Conservation (phyloP, 768 basidiomycete species). For the Austroboletus eburneus region DNA sequence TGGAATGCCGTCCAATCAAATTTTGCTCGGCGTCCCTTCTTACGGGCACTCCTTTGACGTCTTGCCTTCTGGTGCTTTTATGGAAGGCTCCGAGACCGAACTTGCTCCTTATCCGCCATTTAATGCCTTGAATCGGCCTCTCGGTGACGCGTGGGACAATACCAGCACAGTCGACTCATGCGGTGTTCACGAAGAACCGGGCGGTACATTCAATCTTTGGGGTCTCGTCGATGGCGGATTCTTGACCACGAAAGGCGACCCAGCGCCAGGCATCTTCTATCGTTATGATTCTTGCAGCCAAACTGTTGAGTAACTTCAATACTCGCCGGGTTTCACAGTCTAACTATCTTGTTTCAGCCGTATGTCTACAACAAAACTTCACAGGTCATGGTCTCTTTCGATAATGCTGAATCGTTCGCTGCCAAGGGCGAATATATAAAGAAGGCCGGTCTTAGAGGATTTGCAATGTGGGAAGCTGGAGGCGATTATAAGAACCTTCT, state of each 20-base stretch:
- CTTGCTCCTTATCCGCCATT: neutral
- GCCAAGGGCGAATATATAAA: constrained; percentile 60
- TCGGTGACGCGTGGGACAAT: neutral
- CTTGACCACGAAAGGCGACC: constrained; percentile 30
- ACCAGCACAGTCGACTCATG: constrained; percentile 50
- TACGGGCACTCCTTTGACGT: neutral
- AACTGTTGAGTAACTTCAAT: constrained; percentile 42
- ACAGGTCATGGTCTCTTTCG: constrained; percentile 58
- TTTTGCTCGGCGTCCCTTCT: neutral
- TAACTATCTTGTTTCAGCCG: constrained; percentile 37
- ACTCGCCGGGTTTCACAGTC: constrained; percentile 15
- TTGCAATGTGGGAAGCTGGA: constrained; percentile 67
- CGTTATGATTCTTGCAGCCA: constrained; percentile 62
- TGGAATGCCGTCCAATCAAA: neutral
- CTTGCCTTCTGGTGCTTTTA: neutral
- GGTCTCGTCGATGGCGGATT: constrained; percentile 55
- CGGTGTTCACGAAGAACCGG: constrained; percentile 42
- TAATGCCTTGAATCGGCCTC: neutral
- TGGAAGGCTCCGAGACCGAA: neutral
- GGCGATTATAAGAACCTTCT: constrained; percentile 58
- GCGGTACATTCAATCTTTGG: constrained; percentile 57
- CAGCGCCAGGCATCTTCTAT: constrained; percentile 44
- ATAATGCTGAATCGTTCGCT: constrained; percentile 51
- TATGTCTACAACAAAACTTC: constrained; percentile 54
- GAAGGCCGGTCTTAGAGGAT: constrained; percentile 48